Base-by-base conservation (phyloP, 1,284 basidiomycete species). In the Puccinia horiana region DNA sequence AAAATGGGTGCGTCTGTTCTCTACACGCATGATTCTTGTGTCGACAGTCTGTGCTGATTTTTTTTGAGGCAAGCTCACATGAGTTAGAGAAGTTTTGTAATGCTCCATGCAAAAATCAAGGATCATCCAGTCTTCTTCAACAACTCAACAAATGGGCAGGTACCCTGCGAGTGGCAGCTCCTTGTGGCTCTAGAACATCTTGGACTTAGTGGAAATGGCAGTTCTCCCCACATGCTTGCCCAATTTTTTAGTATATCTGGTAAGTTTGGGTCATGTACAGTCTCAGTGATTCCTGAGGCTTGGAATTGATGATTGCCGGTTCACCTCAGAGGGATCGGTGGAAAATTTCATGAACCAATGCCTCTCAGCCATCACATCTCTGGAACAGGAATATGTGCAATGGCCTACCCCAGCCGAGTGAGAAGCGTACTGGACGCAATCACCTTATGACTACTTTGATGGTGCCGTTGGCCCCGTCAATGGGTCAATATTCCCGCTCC, bases 191-290 rank as follows among this genome's bases (percentile, higher is more conserved):
- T 72, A 40, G 40, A 37, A 14, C 42, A 42, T n/a, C 37, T 72
- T 40, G 70, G 70, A 42, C 70, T 73, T 14, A 44, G 35, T 42
- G 70, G 70, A 26, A 73, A 73, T 52, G 70, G 70, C 40, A 44
- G 42, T 18, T 54, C 44, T 9, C 47, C 26, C 5, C 70, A 20
- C 8, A 29, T 73, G 20, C 8, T 73, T 4, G 70, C 44, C 20
- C 44, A 73, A 14, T 37, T 73, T 52, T 73, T 73, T 26, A 47
- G 32, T n/a, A 73, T 73, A 18, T 47, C 23, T 49, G 23, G 42
- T 73, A 29, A 49, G 70, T 52, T 52, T 1, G 1, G 23, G 12
- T 42, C 4, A 5, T 44, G 1, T 52, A 2, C 44, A 73, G 49
- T 52, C 49, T 12, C 8, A 16, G 4, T 16, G 49, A n/a, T n/a